Percentiles rank a stretch among this genome's conserved stretches.
phyloP scores from a whole-genome alignment of 106 monocot species.

The Dendrobium catenatum region DNA sequence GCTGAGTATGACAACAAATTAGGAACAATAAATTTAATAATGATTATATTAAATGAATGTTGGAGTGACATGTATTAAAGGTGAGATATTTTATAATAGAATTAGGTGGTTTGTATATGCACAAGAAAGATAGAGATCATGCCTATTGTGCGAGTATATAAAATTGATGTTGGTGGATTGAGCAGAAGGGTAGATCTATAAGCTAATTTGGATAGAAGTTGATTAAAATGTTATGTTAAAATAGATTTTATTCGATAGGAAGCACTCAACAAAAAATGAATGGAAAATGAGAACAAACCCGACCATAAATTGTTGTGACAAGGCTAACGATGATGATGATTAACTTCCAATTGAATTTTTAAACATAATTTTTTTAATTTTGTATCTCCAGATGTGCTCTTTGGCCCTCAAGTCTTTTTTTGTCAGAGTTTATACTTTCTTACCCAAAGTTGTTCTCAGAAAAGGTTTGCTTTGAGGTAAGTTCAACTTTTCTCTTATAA shows the following conservation, averaged over 20 bases:
- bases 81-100: background rate
- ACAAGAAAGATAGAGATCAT: background rate
- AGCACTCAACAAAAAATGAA: background rate
- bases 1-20: background rate
- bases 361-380: background rate
- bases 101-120: background rate
- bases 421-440: slow-evolving; percentile 89
- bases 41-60: background rate
- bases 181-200: background rate
- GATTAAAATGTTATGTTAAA: background rate
- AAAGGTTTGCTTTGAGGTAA: slow-evolving; percentile 86
- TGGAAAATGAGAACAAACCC: background rate
- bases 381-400: slow-evolving; percentile 60
- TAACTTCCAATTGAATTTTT: slow-evolving; percentile 1
- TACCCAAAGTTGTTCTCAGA: slow-evolving; percentile 53
- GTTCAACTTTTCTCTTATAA: slow-evolving; percentile 3
- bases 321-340: background rate
- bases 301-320: background rate
- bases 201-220: background rate
- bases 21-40: background rate
- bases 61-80: background rate
- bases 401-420: slow-evolving; percentile 95
- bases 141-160: background rate
- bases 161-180: background rate
- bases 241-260: background rate